Base-by-base conservation (phyloP, 1,284 basidiomycete species). In the Pseudozyma flocculosa region DNA sequence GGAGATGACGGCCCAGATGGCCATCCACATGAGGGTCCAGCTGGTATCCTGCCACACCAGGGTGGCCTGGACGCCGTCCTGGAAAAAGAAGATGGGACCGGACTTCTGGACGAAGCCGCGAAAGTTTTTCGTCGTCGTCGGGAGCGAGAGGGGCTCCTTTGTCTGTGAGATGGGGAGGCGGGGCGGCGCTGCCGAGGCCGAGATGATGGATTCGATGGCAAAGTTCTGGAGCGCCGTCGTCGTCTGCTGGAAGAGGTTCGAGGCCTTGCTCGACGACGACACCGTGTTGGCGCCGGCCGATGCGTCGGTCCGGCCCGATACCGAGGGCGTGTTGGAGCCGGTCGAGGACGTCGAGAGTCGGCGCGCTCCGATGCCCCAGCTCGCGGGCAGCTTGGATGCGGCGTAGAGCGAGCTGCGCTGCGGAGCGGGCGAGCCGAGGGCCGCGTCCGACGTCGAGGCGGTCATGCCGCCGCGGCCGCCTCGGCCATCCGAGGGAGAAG, bases 1-100 rank as follows among this genome's bases (percentile, higher is more conserved):
- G 39, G 63, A 63, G 5, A 76, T 29, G 5, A 75, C 50, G 13
- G 73, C 75, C 71, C 73, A 76, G 34, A 76, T 70, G 2, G 55
- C 73, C 75, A 78, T 78, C 69, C 75, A 74, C 69, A 76, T 63
- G 7, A 66, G 32, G 22, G 74, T 76, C 74, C 74, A 73, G 30
- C 61, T 62, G 40, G 67, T 66, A 43, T 78, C 71, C 29, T 78
- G 73, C 75, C 75, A 78, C 57, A 71, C 54, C 13, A 78, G 50
- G 29, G 74, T 76, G 22, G 71, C 67, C 43, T 74, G 72, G 14
- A 76, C 72, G 1, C 59, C 62, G 50, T 78, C 75, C 43, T 78
- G 75, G 47, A 78, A 73, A 55, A 61, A 73, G 47, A 78, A 78
- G 49, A 78, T 54, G 2, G 74, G 73, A 3, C 73, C 73, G 11